A percentile compares a stretch with the other conserved stretches of the same genome.
phyloP scores from a whole-genome alignment of 208 protist genomes.

The Trypanosoma vivax region DNA sequence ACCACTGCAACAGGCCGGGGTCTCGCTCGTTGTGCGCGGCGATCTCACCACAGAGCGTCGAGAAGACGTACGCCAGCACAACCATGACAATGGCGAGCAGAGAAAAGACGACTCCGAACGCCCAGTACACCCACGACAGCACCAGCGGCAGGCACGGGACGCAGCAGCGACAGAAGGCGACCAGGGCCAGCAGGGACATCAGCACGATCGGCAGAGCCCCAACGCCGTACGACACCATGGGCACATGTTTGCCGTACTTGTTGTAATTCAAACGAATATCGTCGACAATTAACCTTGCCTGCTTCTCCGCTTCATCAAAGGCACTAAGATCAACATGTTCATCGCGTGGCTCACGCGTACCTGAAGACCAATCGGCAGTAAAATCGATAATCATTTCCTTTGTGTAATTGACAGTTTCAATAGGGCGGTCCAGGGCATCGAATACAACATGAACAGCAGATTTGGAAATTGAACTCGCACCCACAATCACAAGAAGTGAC shows the following conservation, averaged over 20 bases:
- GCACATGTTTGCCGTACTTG: neutral
- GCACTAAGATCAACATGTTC: too few species aligned
- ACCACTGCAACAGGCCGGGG: constrained; percentile 27
- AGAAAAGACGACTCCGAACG: constrained; percentile 19
- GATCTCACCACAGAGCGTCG: constrained; percentile 16
- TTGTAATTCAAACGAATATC: neutral
- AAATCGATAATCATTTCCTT: too few species aligned
- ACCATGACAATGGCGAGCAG: constrained; percentile 3
- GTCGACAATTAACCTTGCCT: neutral
- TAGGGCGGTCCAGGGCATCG: too few species aligned
- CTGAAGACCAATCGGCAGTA: too few species aligned
- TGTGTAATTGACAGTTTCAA: too few species aligned
- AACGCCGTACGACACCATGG: constrained; percentile 9
- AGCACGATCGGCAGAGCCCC: constrained; percentile 7
- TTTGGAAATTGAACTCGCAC: too few species aligned
- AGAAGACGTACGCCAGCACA: constrained; percentile 7
- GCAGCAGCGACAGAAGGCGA: constrained; percentile 11
- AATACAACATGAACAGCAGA: too few species aligned
- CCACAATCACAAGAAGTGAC: constrained; percentile 56
- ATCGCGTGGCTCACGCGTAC: too few species aligned
- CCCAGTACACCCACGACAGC: constrained; percentile 20
- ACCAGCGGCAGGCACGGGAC: neutral
- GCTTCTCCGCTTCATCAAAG: too few species aligned
- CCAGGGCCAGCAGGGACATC: constrained; percentile 4
- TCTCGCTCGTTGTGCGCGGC: constrained; percentile 13